Evolutionary conservation across 2,329 filamentous ascomycete species (phyloP).

Genomic region (Penicillium sp.): DNA sequence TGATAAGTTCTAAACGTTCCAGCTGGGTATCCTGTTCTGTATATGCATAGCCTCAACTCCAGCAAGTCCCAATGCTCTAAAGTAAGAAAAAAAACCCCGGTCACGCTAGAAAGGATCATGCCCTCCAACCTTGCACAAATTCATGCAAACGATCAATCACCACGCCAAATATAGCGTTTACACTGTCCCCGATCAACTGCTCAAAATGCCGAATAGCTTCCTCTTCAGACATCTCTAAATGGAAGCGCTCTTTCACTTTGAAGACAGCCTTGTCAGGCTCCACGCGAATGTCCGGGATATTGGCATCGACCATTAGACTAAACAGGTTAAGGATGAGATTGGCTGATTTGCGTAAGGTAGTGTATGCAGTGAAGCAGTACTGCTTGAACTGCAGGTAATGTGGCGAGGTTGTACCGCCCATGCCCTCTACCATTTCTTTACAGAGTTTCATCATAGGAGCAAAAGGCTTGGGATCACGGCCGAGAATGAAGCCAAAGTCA

Average conservation of each 20-base stretch:
- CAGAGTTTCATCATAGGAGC: slow-evolving; percentile 95
- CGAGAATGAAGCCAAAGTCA: slow-evolving; percentile 97
- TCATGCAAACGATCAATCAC: slow-evolving; percentile 95
- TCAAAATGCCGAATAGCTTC: slow-evolving; percentile 88
- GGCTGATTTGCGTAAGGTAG: slow-evolving; percentile 81
- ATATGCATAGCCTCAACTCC: neutral
- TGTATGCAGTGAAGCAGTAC: slow-evolving; percentile 94
- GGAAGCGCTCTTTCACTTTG: slow-evolving; percentile 93
- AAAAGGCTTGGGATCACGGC: slow-evolving; percentile 95
- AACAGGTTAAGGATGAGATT: slow-evolving; percentile 94
- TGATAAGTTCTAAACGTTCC: neutral
- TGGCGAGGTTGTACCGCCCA: slow-evolving; percentile 80
- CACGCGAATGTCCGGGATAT: slow-evolving; percentile 90
- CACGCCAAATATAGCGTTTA: slow-evolving; percentile 85
- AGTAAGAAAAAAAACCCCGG: neutral
- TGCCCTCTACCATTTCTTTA: slow-evolving; percentile 97
- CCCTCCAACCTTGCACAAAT: slow-evolving; percentile 85
- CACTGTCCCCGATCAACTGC: slow-evolving; percentile 83
- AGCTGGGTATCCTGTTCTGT: neutral
- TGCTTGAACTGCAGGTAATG: slow-evolving; percentile 90
- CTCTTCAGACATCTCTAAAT: slow-evolving; percentile 86
- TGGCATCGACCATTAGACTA: slow-evolving; percentile 94
- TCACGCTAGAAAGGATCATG: slow-evolving; percentile 42
- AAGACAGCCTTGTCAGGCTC: slow-evolving; percentile 91
- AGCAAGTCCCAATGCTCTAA: neutral